Conservation (phyloP, 116 monocot genomes). For the Thalassia testudinum region DNA sequence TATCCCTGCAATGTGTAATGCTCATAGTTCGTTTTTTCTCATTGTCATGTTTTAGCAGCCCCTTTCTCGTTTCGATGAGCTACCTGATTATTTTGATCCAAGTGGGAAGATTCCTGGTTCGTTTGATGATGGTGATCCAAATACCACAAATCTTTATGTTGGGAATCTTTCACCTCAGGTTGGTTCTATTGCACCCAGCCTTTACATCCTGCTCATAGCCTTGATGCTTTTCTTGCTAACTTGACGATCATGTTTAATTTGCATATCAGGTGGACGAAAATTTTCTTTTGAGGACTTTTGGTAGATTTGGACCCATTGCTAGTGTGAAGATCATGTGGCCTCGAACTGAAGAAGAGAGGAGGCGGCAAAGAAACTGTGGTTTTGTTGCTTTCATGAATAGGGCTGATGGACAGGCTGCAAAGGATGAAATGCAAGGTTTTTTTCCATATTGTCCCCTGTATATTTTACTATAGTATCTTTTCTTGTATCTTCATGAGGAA, state of each 20-base stretch:
- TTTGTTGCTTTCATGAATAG: slow-evolving; percentile 99
- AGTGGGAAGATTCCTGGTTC: slow-evolving; percentile 87
- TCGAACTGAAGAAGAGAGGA: slow-evolving; percentile 91
- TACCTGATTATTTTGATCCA: slow-evolving; percentile 89
- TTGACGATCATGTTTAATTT: background rate
- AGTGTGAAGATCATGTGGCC: slow-evolving; percentile 99
- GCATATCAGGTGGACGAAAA: slow-evolving; percentile 85
- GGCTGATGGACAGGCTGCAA: slow-evolving; percentile 93
- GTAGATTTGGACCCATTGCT: slow-evolving; percentile 98
- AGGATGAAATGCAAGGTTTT: slow-evolving; percentile 99
- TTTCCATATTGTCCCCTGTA: background rate
- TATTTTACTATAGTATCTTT: background rate
- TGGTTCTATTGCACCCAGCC: background rate
- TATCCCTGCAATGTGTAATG: no score
- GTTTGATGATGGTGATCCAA: slow-evolving; percentile 99
- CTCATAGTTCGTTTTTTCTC: no score
- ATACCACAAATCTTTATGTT: slow-evolving; percentile 98
- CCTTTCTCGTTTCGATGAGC: slow-evolving; percentile 83
- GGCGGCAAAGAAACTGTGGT: slow-evolving; percentile 96
- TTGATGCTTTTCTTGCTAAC: background rate
- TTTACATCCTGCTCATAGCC: no score
- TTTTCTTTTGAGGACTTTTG: slow-evolving; percentile 98
- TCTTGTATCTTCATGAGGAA: background rate
- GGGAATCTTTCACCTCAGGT: slow-evolving; percentile 99
- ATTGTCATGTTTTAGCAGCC: slow-evolving; percentile 27